phyloP scores from a whole-genome alignment of 2,329 filamentous ascomycete genomes.

The Fusarium algeriense region DNA sequence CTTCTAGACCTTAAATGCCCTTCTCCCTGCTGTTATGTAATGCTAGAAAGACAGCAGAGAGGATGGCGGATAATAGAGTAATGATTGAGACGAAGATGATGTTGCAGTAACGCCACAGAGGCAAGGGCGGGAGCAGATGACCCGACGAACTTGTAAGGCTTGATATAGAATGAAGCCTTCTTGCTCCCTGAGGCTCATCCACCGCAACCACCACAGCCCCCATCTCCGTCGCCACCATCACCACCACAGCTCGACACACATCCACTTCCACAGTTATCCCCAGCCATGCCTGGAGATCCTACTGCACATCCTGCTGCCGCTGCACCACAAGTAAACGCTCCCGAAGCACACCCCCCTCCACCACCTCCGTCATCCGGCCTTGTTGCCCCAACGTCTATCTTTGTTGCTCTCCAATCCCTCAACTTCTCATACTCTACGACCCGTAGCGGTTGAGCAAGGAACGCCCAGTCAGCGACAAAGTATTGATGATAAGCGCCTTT shows the following conservation, averaged over 20 bases:
- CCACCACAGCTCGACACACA: slow-evolving; percentile 36
- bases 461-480: slow-evolving; percentile 46
- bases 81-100: too few species aligned
- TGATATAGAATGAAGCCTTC: too few species aligned
- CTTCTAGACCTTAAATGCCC: too few species aligned
- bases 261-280: slow-evolving; percentile 41
- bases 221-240: slow-evolving; percentile 18
- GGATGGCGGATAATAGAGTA: too few species aligned
- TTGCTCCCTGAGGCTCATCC: background rate
- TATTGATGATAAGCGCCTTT: slow-evolving; percentile 47
- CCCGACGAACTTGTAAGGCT: too few species aligned
- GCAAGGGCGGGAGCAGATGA: too few species aligned
- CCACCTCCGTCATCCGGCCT: background rate
- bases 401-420: slow-evolving; percentile 40
- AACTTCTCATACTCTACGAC: slow-evolving; percentile 41
- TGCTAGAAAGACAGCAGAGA: too few species aligned
- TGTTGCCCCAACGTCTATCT: slow-evolving; percentile 26
- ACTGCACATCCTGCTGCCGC: slow-evolving; percentile 29
- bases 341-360: slow-evolving; percentile 28
- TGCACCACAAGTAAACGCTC: slow-evolving; percentile 35
- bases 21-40: too few species aligned
- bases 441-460: slow-evolving; percentile 16
- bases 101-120: too few species aligned
- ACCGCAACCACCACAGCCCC: slow-evolving; percentile 38
- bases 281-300: slow-evolving; percentile 23